phyloP scores from a whole-genome alignment of 345 rosid genomes.

The Salix koriyanagi region DNA sequence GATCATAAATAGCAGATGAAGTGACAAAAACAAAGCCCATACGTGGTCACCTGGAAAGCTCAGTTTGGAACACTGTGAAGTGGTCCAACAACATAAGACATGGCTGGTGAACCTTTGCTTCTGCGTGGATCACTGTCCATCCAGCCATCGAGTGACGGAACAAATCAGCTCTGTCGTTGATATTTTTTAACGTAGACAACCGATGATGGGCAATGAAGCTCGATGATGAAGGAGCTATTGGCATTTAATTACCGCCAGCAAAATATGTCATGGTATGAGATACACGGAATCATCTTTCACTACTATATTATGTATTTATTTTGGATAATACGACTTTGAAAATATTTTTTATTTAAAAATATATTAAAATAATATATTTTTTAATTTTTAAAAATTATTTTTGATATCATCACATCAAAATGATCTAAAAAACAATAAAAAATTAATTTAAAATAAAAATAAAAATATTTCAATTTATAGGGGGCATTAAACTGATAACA shows the following conservation, averaged over 20 bases:
- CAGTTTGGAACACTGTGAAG: constrained; percentile 12
- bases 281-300: not conserved
- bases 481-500: no score
- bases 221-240: no score
- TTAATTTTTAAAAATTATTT: no score
- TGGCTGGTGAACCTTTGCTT: not conserved
- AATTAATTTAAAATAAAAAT: no score
- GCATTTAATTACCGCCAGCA: no score
- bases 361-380: no score
- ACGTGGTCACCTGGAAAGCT: constrained; percentile 25
- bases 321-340: no score
- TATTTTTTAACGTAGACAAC: not conserved
- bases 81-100: constrained; percentile 19
- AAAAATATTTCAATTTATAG: no score
- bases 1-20: not conserved
- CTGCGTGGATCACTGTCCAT: not conserved
- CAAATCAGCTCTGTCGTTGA: not conserved
- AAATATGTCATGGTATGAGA: not conserved
- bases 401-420: no score
- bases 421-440: no score
- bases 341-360: no score
- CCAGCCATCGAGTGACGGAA: not conserved
- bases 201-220: not conserved
- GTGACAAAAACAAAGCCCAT: constrained; percentile 22
- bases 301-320: not conserved